Evolutionary conservation across 208 protist genomes (phyloP).

Genomic region (Trypanosoma caninum): DNA sequence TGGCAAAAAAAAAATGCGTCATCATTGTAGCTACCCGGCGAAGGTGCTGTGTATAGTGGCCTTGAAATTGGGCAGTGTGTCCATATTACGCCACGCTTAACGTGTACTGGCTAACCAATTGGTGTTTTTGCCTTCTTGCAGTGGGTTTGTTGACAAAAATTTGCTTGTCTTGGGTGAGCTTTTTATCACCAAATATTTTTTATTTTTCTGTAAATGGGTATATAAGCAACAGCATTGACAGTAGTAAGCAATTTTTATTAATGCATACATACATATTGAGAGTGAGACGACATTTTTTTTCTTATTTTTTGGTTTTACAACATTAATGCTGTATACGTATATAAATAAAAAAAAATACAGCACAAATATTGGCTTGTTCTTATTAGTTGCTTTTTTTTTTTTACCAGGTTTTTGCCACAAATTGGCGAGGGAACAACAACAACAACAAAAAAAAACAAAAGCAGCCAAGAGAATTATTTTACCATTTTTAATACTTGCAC

Average conservation of each 20-base stretch:
- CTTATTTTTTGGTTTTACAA: no score
- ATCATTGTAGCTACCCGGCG: not conserved
- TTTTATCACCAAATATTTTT: not conserved
- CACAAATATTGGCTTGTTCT: not conserved
- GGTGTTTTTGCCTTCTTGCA: constrained; percentile 32
- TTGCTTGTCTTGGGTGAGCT: not conserved
- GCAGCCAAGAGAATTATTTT: not conserved
- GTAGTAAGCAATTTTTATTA: no score
- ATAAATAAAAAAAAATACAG: no score
- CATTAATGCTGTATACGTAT: no score
- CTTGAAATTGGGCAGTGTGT: constrained; percentile 10
- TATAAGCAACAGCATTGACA: no score
- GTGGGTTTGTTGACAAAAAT: not conserved
- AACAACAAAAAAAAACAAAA: not conserved
- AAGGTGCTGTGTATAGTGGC: not conserved
- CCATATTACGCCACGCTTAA: constrained; percentile 28
- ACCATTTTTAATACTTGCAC: no score
- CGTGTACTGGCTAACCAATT: constrained; percentile 39
- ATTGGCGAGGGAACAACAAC: not conserved
- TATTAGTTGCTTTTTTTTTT: no score
- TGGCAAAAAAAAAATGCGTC: not conserved
- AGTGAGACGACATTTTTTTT: no score
- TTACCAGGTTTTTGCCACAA: no score
- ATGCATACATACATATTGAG: no score
- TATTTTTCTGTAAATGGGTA: no score